Conservation (phyloP, 106 monocot genomes). For the Dendrobium chrysotoxum region DNA sequence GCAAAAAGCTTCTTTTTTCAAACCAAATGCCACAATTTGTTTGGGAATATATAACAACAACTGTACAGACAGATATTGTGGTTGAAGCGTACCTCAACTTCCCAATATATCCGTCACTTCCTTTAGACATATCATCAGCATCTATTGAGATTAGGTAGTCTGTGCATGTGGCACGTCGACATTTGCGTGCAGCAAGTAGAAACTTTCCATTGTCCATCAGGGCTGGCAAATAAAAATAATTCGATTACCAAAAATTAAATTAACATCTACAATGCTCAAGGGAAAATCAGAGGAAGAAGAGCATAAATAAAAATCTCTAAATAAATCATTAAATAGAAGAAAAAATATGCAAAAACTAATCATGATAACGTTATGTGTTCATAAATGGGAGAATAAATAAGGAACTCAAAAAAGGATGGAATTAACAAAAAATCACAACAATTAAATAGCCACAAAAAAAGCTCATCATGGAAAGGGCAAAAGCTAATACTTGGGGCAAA, state of each 20-base stretch:
- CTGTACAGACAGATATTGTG: too few species aligned
- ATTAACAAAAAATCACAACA: too few species aligned
- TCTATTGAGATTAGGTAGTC: conserved; percentile 78
- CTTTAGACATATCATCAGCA: conserved; percentile 56
- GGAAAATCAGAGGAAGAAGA: background rate
- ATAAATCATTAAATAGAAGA: background rate
- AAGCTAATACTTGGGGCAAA: too few species aligned
- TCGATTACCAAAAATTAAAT: background rate
- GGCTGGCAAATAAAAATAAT: conserved; percentile 21
- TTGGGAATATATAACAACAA: too few species aligned
- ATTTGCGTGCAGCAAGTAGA: conserved; percentile 70
- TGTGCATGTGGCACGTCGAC: conserved; percentile 59
- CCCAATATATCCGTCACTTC: conserved; percentile 60
- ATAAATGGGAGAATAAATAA: too few species aligned
- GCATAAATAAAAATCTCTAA: background rate
- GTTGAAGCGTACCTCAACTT: conserved; percentile 57
- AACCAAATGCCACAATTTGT: too few species aligned
- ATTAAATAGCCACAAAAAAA: too few species aligned
- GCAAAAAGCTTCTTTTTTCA: too few species aligned
- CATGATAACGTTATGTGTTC: background rate
- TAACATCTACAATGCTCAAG: background rate
- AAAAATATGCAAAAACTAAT: background rate
- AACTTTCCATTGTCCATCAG: conserved; percentile 77
- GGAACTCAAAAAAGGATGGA: too few species aligned
- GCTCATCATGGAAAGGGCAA: too few species aligned